Base-by-base conservation (phyloP, 2,329 filamentous ascomycete genomes). In the Lecanosticta acicola region DNA sequence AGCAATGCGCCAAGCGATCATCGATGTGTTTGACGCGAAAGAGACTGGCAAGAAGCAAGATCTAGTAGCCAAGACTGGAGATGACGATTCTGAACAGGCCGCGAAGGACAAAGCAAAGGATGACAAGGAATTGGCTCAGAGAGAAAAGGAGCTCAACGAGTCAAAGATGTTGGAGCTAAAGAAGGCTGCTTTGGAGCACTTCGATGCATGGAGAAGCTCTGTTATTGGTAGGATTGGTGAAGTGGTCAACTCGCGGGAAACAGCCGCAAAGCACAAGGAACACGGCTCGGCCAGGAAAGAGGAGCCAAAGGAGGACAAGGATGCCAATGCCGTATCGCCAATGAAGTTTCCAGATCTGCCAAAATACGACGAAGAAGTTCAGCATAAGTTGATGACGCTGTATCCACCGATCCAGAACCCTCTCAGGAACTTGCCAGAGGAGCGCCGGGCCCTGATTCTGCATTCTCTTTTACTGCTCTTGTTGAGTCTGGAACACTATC, bases 141-240 rank as follows among this genome's bases (percentile, higher is more conserved):
- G 73, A 35, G 67, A 71, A 58, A 73, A 74, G 53, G 76, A 79
- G 49, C 62, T 80, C 8, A 71, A 69, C 14, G 68, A 68, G 2
- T 68, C 69, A 2, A 71, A 72, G 43, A 74, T 84, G 50, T 69
- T 75, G 46, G 83, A 87, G 57, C 67, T 89, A 57, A 89, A 82
- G 69, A 80, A 78, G 51, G 81, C 84, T 43, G 77, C 82, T 1
- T 63, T 94, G 3, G 69, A 75, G 4, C 81, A 84, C 61, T 94
- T 91, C 62, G 81, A 85, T 47, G 84, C 87, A 53, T 97, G 91
- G 91, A 79, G 87, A 58, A 75, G 80, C 4, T 72, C 74, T 10
- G 78, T 95, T 8, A 70, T 87, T 33, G 75, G 79, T 46, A 79
- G 89, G 11, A 71, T 94, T 18, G 79, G 81, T 14, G 84, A 93